Percentiles rank a stretch among this genome's conserved stretches.
Conservation (phyloP, 164 flowering plant species). For the Macadamia integrifolia region DNA sequence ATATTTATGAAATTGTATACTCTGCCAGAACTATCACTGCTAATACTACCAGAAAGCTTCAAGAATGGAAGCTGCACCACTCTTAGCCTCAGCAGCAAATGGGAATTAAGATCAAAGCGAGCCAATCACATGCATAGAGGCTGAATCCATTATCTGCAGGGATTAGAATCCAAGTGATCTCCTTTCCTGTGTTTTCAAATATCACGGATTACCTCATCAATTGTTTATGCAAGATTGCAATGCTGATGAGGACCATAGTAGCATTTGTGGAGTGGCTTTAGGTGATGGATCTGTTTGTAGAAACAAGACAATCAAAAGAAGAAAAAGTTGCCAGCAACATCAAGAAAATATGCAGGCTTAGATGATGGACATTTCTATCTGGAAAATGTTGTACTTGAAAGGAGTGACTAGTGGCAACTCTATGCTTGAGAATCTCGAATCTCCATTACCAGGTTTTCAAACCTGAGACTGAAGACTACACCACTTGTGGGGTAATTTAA, state of each 20-base stretch:
- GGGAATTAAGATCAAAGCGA: constrained; percentile 50
- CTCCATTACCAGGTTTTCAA: neutral
- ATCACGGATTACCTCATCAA: constrained; percentile 44
- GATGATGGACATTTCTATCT: constrained; percentile 26
- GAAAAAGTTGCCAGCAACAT: constrained; percentile 41
- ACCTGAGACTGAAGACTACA: neutral
- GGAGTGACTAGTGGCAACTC: neutral
- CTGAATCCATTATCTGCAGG: constrained; percentile 7
- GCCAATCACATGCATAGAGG: constrained; percentile 3
- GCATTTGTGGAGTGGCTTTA: constrained; percentile 16
- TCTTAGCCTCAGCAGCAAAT: constrained; percentile 28
- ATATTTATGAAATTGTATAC: too few species aligned
- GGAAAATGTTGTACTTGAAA: constrained; percentile 20
- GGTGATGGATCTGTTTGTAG: constrained; percentile 36
- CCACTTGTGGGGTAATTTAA: constrained; percentile 20
- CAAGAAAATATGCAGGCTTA: constrained; percentile 32
- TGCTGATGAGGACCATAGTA: constrained; percentile 9
- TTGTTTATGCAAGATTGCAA: constrained; percentile 18
- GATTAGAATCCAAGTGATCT: constrained; percentile 12
- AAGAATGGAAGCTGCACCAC: constrained; percentile 11
- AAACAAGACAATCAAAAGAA: constrained; percentile 38
- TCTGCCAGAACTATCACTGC: too few species aligned
- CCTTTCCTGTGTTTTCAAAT: constrained; percentile 33
- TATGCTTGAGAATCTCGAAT: neutral
- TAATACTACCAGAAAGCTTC: constrained; percentile 27